Base-by-base conservation (phyloP, 2,329 filamentous ascomycete species). In the Ustulina deusta region DNA sequence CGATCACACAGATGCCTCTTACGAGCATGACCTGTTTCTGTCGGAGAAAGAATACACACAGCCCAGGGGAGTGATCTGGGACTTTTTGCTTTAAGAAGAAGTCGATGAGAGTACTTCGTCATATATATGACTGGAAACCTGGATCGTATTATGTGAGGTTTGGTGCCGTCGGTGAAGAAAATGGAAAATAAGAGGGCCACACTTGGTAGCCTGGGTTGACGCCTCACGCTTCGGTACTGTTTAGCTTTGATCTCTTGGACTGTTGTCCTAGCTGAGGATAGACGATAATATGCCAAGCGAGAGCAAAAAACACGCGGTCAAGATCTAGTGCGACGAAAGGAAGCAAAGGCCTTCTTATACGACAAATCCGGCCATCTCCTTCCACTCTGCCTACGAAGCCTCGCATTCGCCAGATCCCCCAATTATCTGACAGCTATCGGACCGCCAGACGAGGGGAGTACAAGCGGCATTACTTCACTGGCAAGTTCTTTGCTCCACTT, bases 11-110 rank as follows among this genome's bases (percentile, higher is more conserved):
- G 58, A 55, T 63, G 54, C 44, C 58, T 65, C 51, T 48, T 68
- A 70, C 51, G 54, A 68, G 61, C 62, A 66, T 68, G 61, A 65
- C 62, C 68, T 61, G 58, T 63, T 54, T 29, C 58, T 58, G 46
- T 49, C 44, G 46, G 44, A n/a, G 51, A 29, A 49, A 42, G 44
- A 60, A 64, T 64, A 64, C 46, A 64, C 51, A 63, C 62, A 27
- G 51, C 40, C 64, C 64, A 51, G 34, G 42, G 13, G 22, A 52
- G 44, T 32, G 51, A 59, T 36, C 46, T 57, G 46, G 52, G n/a
- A 22, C 36, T 59, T 40, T 58, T 63, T 52, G 54, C 51, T 62
- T 58, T 38, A 32, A 60, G 38, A 11, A 17, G 48, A 29, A 52
- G 52, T 52, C 54, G 59, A 57, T 59, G 61, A 64, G 61, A 67